Percentiles rank a stretch among this genome's conserved stretches.
phyloP scores from a whole-genome alignment of 768 basidiomycete species.

The Hortiboletus campestris region DNA sequence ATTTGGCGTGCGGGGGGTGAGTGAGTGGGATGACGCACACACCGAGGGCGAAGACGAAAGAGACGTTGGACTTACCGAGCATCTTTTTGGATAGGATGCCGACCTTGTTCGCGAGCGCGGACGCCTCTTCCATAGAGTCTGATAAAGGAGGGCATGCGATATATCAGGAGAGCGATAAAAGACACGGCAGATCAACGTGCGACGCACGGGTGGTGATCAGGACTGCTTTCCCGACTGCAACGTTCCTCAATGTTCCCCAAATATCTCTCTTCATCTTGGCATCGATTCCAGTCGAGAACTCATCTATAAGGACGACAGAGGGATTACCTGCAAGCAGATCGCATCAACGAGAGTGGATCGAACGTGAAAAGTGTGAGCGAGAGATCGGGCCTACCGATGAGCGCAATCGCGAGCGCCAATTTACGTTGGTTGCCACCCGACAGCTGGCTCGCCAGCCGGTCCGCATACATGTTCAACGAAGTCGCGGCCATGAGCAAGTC shows the following conservation, averaged over 20 bases:
- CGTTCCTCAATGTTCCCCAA: constrained; percentile 70
- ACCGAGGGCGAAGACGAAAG: not conserved
- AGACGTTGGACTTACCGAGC: constrained; percentile 47
- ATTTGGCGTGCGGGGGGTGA: not conserved
- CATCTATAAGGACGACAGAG: constrained; percentile 75
- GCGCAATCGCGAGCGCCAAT: constrained; percentile 69
- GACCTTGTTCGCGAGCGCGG: constrained; percentile 71
- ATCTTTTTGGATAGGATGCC: constrained; percentile 72
- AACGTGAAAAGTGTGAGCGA: not conserved
- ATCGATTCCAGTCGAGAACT: constrained; percentile 82
- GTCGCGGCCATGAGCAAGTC: constrained; percentile 57
- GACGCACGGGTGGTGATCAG: constrained; percentile 68
- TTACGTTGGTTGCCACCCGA: constrained; percentile 83
- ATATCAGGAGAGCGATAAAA: not conserved
- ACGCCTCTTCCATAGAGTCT: constrained; percentile 87
- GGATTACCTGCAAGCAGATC: constrained; percentile 54
- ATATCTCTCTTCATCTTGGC: constrained; percentile 83
- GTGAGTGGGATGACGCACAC: not conserved
- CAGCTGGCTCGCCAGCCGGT: constrained; percentile 69
- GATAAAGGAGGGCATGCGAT: not conserved
- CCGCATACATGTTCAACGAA: constrained; percentile 56
- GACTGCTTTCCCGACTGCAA: constrained; percentile 66
- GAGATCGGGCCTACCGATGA: constrained; percentile 49
- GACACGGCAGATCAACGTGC: not conserved
- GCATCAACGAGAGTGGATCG: not conserved